A percentile compares a stretch with the other conserved stretches of the same genome.
phyloP scores from a whole-genome alignment of 495 filamentous ascomycete genomes.

The Cercophora scortea region DNA sequence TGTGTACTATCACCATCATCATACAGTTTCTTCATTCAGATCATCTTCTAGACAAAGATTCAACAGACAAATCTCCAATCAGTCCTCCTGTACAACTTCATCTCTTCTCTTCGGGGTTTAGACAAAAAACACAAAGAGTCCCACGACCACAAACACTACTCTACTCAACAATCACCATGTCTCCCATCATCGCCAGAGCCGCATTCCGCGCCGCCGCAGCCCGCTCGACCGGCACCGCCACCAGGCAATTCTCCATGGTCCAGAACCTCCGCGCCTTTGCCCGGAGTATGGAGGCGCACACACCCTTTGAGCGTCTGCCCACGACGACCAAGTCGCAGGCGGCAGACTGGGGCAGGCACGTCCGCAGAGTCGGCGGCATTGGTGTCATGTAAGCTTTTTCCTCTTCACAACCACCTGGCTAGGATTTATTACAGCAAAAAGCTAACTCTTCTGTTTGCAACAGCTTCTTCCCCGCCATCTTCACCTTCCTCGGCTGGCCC shows the following conservation, averaged over 20 bases:
- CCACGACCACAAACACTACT: neutral
- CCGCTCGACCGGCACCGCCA: neutral
- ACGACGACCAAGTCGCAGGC: conserved; percentile 7
- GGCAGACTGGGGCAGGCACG: conserved; percentile 19
- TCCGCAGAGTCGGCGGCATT: conserved; percentile 6
- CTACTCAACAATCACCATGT: conserved; percentile 4
- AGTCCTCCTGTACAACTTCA: too few relatives aligned
- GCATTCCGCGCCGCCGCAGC: conserved; percentile 14
- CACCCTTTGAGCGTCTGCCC: conserved; percentile 25
- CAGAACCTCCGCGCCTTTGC: conserved; percentile 19
- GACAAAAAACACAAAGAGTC: neutral
- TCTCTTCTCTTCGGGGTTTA: too few relatives aligned
- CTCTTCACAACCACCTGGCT: too few relatives aligned
- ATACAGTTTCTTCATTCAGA: too few relatives aligned
- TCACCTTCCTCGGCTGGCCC: conserved; percentile 20
- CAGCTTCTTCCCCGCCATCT: conserved; percentile 11
- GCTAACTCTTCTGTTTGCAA: neutral
- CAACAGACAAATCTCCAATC: too few relatives aligned
- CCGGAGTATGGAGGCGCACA: conserved; percentile 22
- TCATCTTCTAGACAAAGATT: too few relatives aligned
- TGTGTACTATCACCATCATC: too few relatives aligned
- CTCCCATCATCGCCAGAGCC: conserved; percentile 17
- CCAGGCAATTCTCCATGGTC: conserved; percentile 20
- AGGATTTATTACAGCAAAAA: too few relatives aligned
- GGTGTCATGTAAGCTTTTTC: conserved; percentile 15